Evolutionary conservation across 345 rosid genomes (phyloP).

Genomic region (Reutealis trisperma): DNA sequence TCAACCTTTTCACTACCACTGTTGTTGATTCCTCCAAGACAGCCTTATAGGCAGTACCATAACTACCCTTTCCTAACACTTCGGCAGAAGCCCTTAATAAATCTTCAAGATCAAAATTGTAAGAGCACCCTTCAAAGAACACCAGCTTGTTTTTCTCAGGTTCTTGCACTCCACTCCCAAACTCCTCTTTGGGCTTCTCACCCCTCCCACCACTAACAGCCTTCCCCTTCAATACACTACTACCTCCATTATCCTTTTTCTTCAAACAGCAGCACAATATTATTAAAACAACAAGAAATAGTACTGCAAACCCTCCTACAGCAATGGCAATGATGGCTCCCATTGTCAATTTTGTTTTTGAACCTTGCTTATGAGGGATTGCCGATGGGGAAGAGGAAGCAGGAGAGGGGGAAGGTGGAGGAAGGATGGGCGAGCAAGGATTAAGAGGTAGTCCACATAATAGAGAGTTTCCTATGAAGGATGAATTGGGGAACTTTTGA

Average conservation of each 20-base stretch:
- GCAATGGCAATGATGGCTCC: constrained; percentile 65
- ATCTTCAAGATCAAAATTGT: constrained; percentile 83
- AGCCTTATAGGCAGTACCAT: constrained; percentile 87
- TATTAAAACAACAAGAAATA: constrained; percentile 46
- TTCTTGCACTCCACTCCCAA: constrained; percentile 79
- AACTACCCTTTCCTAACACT: constrained; percentile 86
- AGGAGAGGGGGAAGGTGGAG: constrained; percentile 52
- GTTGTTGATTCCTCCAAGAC: constrained; percentile 77
- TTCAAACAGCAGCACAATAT: constrained; percentile 60
- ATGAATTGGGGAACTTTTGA: constrained; percentile 62
- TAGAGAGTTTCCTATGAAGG: constrained; percentile 64
- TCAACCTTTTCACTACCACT: constrained; percentile 85
- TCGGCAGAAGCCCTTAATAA: constrained; percentile 91
- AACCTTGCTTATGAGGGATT: constrained; percentile 40
- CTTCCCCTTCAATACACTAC: constrained; percentile 52
- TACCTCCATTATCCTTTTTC: constrained; percentile 53
- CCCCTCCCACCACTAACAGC: constrained; percentile 43
- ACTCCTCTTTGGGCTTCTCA: constrained; percentile 76
- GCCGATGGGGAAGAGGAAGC: constrained; percentile 41
- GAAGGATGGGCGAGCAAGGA: constrained; percentile 36
- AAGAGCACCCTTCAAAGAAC: constrained; percentile 77
- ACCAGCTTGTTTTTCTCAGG: constrained; percentile 78
- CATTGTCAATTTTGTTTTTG: constrained; percentile 50
- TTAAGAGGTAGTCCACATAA: constrained; percentile 68
- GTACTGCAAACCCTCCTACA: constrained; percentile 55